Evolutionary conservation across 1,284 basidiomycete species (phyloP).

Genomic region (Heterobasidion parviporum): DNA sequence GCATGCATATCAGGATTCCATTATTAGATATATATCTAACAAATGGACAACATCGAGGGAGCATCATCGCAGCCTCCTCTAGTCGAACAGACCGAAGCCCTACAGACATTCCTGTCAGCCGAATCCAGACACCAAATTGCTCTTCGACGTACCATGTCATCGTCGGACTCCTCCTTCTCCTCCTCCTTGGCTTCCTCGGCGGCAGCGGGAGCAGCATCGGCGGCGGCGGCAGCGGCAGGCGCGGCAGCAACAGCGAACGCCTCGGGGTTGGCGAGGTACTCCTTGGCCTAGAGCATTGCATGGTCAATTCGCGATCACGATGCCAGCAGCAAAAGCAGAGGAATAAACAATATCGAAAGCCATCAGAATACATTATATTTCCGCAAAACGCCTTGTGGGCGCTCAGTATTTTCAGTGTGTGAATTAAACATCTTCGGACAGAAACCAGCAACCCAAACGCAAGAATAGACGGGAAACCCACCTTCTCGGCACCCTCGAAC

Average conservation of each 20-base stretch:
- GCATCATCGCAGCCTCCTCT: constrained; percentile 18
- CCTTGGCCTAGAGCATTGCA: constrained; percentile 70
- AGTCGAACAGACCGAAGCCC: constrained; percentile 89
- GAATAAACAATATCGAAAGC: constrained; percentile 19
- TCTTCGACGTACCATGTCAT: constrained; percentile 56
- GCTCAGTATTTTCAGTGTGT: constrained; percentile 80
- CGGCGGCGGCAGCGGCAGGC: constrained; percentile 46
- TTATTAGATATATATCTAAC: too few relatives aligned
- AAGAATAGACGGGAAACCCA: constrained; percentile 26
- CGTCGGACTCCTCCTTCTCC: constrained; percentile 73
- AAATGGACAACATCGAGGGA: too few relatives aligned
- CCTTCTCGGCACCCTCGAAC: constrained; percentile 92
- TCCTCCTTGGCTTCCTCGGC: constrained; percentile 64
- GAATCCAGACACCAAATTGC: not conserved
- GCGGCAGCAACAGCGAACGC: constrained; percentile 83
- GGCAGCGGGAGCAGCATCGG: constrained; percentile 41
- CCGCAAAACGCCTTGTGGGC: constrained; percentile 38
- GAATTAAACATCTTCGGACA: constrained; percentile 30
- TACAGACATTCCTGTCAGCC: constrained; percentile 17
- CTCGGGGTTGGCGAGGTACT: constrained; percentile 94
- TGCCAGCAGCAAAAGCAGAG: constrained; percentile 14
- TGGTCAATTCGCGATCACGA: constrained; percentile 14
- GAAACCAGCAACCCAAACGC: constrained; percentile 1
- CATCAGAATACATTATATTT: constrained; percentile 13
- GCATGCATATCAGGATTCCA: too few relatives aligned